Evolutionary conservation across 768 basidiomycete species (phyloP), one percentile per base, ranked within the genome.

Genomic region (Boletus tylopilopsis): DNA sequence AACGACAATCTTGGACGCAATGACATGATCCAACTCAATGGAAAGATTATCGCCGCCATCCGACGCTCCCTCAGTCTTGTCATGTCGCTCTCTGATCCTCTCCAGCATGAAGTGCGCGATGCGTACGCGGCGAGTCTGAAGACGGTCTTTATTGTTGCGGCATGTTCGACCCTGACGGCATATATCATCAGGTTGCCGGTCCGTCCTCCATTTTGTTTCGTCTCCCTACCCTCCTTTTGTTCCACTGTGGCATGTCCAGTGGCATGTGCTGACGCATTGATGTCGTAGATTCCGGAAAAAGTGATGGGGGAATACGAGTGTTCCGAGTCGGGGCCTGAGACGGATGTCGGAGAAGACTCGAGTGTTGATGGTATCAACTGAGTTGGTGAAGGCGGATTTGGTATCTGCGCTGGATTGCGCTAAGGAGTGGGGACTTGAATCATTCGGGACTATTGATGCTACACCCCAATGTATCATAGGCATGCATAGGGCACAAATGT

Each of bases 11-110:
- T n/a, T n/a, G n/a, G n/a, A n/a, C n/a, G n/a, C 29, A 30, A 30
- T 30, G n/a, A n/a, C n/a, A n/a, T 13, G 10, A 30, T 13, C 12
- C 2, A 13, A 30, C 29, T 30, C 29, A 30, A 30, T 2, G 12
- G 10, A 39, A 25, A 57, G 56, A 32, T 62, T 12, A 63, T 63
- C 12, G 5, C 37, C 2, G 50, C 54, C 5, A 63, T 60, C 22
- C 45, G 58, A 0, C 61, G 60, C 33, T 60, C 61, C 0, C 39
- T 61, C 6, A 59, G 39, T 21, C 54, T 61, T 4, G 57, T 62
- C 2, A 23, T 10, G 1, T 19, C 36, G 1, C 47, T 62, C 3
- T 58, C 50, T 1, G 32, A 53, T 0, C 50, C 53, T 1, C 25
- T 63, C 0, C 61, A 57, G 13, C 61, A 47, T n/a, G 24, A 46